These are phyloP conservation scores for Coniochaeta sp. DNA, from an alignment of 2,329 filamentous ascomycete species.

Conservation along the genomic window DNA sequence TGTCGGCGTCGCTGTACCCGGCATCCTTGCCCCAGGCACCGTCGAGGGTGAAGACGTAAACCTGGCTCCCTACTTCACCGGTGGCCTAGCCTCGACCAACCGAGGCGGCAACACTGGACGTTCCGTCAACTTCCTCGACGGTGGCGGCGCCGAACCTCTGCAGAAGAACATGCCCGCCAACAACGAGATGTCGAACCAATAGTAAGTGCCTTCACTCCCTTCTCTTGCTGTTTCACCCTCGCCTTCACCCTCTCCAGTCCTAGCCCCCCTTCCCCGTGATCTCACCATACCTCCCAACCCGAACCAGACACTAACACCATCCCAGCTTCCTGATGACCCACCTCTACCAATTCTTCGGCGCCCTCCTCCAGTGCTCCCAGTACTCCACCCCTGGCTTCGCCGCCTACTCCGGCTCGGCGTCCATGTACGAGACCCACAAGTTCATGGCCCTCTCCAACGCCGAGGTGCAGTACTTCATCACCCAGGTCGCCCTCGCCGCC, in stretches of 20 bases:
- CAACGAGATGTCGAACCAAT: slow-evolving; percentile 43
- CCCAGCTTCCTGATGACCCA: slow-evolving; percentile 52
- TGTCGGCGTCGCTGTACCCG: slow-evolving; percentile 44
- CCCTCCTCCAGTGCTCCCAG: slow-evolving; percentile 46
- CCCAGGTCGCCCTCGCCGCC: slow-evolving; percentile 47
- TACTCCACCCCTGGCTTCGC: slow-evolving; percentile 42
- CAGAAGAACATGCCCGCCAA: slow-evolving; percentile 49
- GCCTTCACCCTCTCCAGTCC: background rate
- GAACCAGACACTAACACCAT: no score
- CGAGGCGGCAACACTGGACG: slow-evolving; percentile 34
- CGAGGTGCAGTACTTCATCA: slow-evolving; percentile 52
- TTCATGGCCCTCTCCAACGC: slow-evolving; percentile 49
- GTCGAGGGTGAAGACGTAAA: slow-evolving; percentile 46
- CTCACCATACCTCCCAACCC: no score
- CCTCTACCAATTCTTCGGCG: slow-evolving; percentile 55
- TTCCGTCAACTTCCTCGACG: slow-evolving; percentile 55
- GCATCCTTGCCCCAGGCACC: slow-evolving; percentile 45
- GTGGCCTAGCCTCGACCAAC: slow-evolving; percentile 47
- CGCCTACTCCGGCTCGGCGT: slow-evolving; percentile 37
- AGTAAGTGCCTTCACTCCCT: slow-evolving; percentile 29
- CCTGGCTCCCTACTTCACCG: slow-evolving; percentile 54
- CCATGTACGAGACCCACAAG: slow-evolving; percentile 49
- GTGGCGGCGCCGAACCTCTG: slow-evolving; percentile 47
- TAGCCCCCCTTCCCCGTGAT: slow-evolving; percentile 1
- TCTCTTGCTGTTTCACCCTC: background rate